Evolutionary conservation across 331 rosid genomes (phyloP).

Genomic region (Phaseolus coccineus): DNA sequence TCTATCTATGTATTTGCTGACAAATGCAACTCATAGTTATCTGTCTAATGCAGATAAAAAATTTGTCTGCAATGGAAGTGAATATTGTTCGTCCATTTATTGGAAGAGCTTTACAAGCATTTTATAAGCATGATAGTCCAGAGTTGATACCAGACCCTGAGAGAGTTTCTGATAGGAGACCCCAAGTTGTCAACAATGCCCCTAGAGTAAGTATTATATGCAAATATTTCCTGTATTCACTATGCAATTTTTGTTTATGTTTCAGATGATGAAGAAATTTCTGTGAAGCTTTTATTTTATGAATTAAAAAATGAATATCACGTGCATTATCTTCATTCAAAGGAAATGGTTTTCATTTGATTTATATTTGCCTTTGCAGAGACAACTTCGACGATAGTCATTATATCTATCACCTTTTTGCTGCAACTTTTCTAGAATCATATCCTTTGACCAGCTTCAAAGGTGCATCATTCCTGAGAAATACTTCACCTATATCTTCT

Average conservation of each 20-base stretch:
- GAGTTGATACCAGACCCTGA: slow-evolving; percentile 86
- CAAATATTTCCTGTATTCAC: not conserved
- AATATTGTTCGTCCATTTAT: slow-evolving; percentile 94
- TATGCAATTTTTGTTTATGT: slow-evolving; percentile 18
- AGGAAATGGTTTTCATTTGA: slow-evolving; percentile 22
- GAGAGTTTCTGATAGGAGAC: slow-evolving; percentile 61
- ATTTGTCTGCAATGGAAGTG: slow-evolving; percentile 98
- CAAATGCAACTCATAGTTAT: slow-evolving; percentile 33
- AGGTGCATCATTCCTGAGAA: slow-evolving; percentile 39
- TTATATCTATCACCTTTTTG: slow-evolving; percentile 8
- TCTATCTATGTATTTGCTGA: slow-evolving; percentile 9
- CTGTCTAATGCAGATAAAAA: slow-evolving; percentile 68
- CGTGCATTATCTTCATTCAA: slow-evolving; percentile 1
- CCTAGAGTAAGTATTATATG: slow-evolving; percentile 68
- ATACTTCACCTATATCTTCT: slow-evolving; percentile 9
- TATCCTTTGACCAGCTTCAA: slow-evolving; percentile 30
- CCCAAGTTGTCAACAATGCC: slow-evolving; percentile 62
- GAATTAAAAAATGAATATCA: no score
- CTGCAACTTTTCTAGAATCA: slow-evolving; percentile 37
- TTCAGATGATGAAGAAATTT: slow-evolving; percentile 7
- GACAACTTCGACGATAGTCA: slow-evolving; percentile 64
- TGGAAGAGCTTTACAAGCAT: slow-evolving; percentile 87
- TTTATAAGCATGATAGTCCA: slow-evolving; percentile 84
- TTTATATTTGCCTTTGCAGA: slow-evolving; percentile 58
- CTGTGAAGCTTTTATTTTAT: not conserved